phyloP scores from a whole-genome alignment of 305 asterid genomes.

The Fraxinus albicans region DNA sequence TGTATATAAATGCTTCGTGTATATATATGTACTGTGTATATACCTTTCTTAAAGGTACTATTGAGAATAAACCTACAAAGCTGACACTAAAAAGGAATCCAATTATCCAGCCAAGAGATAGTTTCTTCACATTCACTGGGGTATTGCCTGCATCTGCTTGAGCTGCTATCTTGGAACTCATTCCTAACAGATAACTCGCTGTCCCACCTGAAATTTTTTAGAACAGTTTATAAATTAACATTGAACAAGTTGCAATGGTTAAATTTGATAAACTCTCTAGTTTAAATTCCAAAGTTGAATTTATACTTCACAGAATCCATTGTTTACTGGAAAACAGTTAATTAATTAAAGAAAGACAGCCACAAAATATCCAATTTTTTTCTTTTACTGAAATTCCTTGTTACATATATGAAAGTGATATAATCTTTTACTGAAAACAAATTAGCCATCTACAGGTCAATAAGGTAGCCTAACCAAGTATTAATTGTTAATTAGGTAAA shows the following conservation, averaged over 20 bases:
- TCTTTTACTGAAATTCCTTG: too few species aligned
- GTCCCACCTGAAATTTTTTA: constrained; percentile 47
- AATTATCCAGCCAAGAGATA: constrained; percentile 56
- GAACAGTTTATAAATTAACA: not conserved
- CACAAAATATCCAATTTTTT: too few species aligned
- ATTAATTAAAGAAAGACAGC: too few species aligned
- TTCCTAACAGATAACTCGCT: constrained; percentile 55
- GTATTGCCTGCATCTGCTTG: constrained; percentile 44
- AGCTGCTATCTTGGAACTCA: constrained; percentile 48
- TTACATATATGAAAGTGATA: too few species aligned
- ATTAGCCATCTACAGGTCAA: too few species aligned
- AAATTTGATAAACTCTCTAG: not conserved
- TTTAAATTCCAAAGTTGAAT: not conserved
- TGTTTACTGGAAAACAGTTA: too few species aligned
- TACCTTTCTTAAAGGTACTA: constrained; percentile 64
- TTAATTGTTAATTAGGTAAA: too few species aligned
- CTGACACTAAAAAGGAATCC: constrained; percentile 53
- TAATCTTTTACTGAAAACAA: too few species aligned
- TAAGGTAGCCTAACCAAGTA: too few species aligned
- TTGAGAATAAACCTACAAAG: constrained; percentile 69
- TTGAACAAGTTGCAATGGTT: not conserved
- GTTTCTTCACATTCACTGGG: constrained; percentile 43
- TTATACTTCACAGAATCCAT: not conserved
- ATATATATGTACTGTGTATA: not conserved
- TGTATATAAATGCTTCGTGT: not conserved